Base-by-base conservation (phyloP, 2,329 filamentous ascomycete genomes). In the Aciculosporium take region DNA sequence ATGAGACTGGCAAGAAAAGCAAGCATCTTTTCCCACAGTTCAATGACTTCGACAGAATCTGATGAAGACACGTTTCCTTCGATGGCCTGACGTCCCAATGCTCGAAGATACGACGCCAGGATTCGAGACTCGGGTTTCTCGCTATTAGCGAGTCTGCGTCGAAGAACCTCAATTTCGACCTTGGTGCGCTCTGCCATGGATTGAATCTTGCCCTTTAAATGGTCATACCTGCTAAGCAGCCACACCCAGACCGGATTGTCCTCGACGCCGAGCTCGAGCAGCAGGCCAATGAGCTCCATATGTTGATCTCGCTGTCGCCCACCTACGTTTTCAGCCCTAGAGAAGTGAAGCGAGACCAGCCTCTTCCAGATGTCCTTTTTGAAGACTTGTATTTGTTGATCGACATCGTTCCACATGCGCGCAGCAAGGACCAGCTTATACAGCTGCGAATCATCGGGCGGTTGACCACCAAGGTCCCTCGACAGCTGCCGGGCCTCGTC, bases 231-330 rank as follows among this genome's bases (percentile, higher is more conserved):
- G 54, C 86, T 94, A 42, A 89, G 67, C 21, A 98, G 75, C 88
- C 91, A 98, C 9, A 93, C 74, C 84, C 85, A 94, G 47, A 98
- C 94, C 1, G 91, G 91, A 52, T 94, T 98, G 45, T 96, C 87
- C 8, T 94, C 83, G 2, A 94, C 87, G 6, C 91, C 93, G 17
- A 98, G 68, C 59, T 98, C 89, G n/a, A 98, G 66, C 40, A 98
- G 69, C 28, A 95, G 69, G 18, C 79, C 72, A 41, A 98, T 96
- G 37, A 95, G 69, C 56, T 94, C 86, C 76, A 95, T 86, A 53
- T 95, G 83, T 57, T 79, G 74, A 50, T 94, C 86, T 54, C 89
- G 85, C 5, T 74, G 68, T 30, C 79, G 58, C 7, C 71, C 71
- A 39, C 56, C 63, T 39, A 58, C 51, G 31, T 57, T 55, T 48